Evolutionary conservation across 2,329 filamentous ascomycete genomes (phyloP).

Genomic region (Trichoderma simmonsii): DNA sequence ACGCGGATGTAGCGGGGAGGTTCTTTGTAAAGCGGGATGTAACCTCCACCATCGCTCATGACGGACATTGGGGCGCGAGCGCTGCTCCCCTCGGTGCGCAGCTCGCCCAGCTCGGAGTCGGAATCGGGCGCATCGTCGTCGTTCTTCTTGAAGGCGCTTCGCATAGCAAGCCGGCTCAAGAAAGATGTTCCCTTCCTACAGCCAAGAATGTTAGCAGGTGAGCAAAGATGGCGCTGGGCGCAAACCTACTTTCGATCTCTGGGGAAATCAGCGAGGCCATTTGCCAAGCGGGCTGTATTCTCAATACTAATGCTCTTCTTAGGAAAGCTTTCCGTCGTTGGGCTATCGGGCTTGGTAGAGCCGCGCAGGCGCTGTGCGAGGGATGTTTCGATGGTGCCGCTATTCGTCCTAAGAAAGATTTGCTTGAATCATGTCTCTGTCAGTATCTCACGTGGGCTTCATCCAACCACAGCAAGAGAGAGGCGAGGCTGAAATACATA

Average conservation of each 20-base stretch:
- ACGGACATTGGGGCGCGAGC: conserved; percentile 78
- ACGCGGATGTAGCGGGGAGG: conserved; percentile 90
- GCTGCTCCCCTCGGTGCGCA: conserved; percentile 74
- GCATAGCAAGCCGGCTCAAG: conserved; percentile 74
- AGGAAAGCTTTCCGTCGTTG: conserved; percentile 40
- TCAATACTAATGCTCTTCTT: conserved; percentile 44
- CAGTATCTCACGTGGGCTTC: not conserved
- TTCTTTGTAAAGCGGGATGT: conserved; percentile 81
- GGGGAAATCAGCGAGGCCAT: conserved; percentile 41
- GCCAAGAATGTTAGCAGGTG: conserved; percentile 15
- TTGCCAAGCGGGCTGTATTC: conserved; percentile 36
- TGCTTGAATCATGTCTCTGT: conserved; percentile 27
- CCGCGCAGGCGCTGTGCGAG: conserved; percentile 55
- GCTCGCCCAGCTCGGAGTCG: conserved; percentile 66
- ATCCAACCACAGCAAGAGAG: not conserved
- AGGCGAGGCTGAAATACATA: conserved; percentile 22
- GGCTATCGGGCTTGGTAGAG: conserved; percentile 51
- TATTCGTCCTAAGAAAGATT: conserved; percentile 41
- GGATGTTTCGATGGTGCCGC: conserved; percentile 37
- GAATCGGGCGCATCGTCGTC: conserved; percentile 56
- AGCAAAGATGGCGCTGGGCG: not conserved
- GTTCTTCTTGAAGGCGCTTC: conserved; percentile 70
- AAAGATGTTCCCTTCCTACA: conserved; percentile 83
- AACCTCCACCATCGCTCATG: conserved; percentile 65
- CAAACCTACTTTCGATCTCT: conserved; percentile 63